Percentiles rank a stretch among this genome's conserved stretches.
These are phyloP conservation scores for Fragilaria crotonensis DNA, from an alignment of 108 stramenopile genomes.

Conservation along the genomic window DNA sequence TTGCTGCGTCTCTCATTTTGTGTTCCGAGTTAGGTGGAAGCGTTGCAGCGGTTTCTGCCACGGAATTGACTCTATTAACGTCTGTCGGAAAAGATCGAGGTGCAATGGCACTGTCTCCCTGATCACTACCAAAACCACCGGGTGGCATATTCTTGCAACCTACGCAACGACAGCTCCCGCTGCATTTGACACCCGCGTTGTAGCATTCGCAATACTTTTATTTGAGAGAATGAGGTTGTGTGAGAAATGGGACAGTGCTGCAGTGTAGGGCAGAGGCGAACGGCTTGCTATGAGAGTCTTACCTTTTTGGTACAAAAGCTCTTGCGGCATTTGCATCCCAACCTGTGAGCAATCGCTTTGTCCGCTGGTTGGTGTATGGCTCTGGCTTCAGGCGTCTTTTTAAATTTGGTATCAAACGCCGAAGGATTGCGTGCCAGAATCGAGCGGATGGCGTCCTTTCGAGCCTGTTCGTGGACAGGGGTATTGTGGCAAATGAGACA, in stretches of 20 bases:
- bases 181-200: constrained; percentile 76
- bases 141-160: constrained; percentile 82
- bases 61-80: not conserved
- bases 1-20: constrained; percentile 68
- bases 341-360: constrained; percentile 59
- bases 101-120: not conserved
- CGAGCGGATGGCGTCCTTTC: constrained; percentile 68
- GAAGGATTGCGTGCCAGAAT: constrained; percentile 81
- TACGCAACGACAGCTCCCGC: constrained; percentile 81
- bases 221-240: constrained; percentile 27
- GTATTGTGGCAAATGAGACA: constrained; percentile 73
- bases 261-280: too few species aligned
- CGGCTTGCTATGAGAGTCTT: too few species aligned
- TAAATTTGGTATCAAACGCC: constrained; percentile 90
- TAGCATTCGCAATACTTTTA: constrained; percentile 94
- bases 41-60: not conserved
- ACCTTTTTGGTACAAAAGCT: constrained; percentile 87
- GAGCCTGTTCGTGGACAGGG: constrained; percentile 35
- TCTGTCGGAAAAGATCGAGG: not conserved
- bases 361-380: not conserved
- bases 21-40: constrained; percentile 10
- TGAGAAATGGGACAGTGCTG: constrained; percentile 32
- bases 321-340: constrained; percentile 95
- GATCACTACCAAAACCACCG: constrained; percentile 15
- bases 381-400: constrained; percentile 8